Evolutionary conservation across 2,329 filamentous ascomycete genomes (phyloP).

Genomic region (Davidsoniella neocaledoniae): DNA sequence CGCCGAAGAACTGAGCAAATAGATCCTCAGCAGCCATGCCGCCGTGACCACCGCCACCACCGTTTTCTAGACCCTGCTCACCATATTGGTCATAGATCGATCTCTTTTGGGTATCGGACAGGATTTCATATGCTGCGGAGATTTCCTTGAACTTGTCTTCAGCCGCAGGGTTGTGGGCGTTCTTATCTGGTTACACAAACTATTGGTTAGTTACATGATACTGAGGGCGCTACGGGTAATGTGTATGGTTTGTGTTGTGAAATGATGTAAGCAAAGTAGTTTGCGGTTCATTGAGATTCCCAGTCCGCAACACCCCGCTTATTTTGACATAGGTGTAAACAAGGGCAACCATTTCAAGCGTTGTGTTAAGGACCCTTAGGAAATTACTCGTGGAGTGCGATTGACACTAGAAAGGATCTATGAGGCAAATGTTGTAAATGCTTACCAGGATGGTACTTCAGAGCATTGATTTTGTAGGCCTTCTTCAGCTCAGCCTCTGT

Average conservation of each 20-base stretch:
- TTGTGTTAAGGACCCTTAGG: no score
- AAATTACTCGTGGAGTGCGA: no score
- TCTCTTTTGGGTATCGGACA: slow-evolving; percentile 85
- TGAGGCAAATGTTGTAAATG: neutral
- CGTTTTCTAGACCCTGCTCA: slow-evolving; percentile 70
- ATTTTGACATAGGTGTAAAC: no score
- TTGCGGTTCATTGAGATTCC: neutral
- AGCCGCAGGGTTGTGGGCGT: slow-evolving; percentile 78
- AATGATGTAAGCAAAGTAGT: neutral
- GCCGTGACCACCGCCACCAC: slow-evolving; percentile 55
- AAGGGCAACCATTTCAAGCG: no score
- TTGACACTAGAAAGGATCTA: no score
- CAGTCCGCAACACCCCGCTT: no score
- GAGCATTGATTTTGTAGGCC: slow-evolving; percentile 66
- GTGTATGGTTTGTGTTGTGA: neutral
- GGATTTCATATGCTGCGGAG: slow-evolving; percentile 86
- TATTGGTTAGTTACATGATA: slow-evolving; percentile 12
- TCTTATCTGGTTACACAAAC: slow-evolving; percentile 55
- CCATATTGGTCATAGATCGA: slow-evolving; percentile 92
- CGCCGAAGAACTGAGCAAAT: slow-evolving; percentile 92
- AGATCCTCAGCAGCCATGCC: slow-evolving; percentile 94
- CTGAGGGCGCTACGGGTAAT: neutral
- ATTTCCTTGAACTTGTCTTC: slow-evolving; percentile 98
- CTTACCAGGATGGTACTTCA: slow-evolving; percentile 74
- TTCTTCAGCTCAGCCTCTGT: slow-evolving; percentile 81